These are phyloP conservation scores for Aspergillus alliaceus DNA, from an alignment of 2,329 filamentous ascomycete species.

Conservation along the genomic window DNA sequence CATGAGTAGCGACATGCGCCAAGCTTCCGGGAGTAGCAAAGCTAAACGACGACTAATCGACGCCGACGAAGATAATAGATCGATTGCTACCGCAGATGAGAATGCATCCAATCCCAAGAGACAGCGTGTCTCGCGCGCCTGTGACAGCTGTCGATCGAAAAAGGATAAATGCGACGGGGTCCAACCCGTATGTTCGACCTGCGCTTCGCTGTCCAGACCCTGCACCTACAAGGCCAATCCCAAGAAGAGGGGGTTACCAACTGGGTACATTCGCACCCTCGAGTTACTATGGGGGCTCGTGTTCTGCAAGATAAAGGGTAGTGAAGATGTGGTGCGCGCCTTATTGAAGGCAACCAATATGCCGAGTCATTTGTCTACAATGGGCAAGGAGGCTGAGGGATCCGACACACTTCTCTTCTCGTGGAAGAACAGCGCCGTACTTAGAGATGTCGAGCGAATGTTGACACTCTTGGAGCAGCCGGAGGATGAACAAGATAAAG, in stretches of 20 bases:
- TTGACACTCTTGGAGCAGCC: conserved; percentile 48
- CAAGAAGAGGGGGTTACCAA: conserved; percentile 75
- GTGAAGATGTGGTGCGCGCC: conserved; percentile 58
- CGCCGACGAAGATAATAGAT: conserved; percentile 29
- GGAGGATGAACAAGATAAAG: conserved; percentile 39
- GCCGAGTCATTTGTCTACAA: conserved; percentile 33
- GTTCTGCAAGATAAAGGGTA: conserved; percentile 61
- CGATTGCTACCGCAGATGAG: conserved; percentile 27
- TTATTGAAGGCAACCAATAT: conserved; percentile 52
- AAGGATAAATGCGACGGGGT: conserved; percentile 73
- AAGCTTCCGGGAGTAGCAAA: conserved; percentile 29
- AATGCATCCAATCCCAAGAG: conserved; percentile 51
- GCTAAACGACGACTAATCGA: conserved; percentile 33
- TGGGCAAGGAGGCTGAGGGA: conserved; percentile 45
- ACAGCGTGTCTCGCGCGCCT: conserved; percentile 67
- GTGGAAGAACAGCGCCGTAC: conserved; percentile 64
- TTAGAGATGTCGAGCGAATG: conserved; percentile 62
- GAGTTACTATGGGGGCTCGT: conserved; percentile 69
- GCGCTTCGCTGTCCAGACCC: conserved; percentile 60
- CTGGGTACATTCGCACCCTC: conserved; percentile 75
- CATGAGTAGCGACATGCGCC: conserved; percentile 35
- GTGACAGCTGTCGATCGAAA: conserved; percentile 66
- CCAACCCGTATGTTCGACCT: conserved; percentile 67
- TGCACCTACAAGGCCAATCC: conserved; percentile 73
- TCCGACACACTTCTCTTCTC: conserved; percentile 59